Base-by-base conservation (phyloP, 345 rosid species). In the Pistacia atlantica region DNA sequence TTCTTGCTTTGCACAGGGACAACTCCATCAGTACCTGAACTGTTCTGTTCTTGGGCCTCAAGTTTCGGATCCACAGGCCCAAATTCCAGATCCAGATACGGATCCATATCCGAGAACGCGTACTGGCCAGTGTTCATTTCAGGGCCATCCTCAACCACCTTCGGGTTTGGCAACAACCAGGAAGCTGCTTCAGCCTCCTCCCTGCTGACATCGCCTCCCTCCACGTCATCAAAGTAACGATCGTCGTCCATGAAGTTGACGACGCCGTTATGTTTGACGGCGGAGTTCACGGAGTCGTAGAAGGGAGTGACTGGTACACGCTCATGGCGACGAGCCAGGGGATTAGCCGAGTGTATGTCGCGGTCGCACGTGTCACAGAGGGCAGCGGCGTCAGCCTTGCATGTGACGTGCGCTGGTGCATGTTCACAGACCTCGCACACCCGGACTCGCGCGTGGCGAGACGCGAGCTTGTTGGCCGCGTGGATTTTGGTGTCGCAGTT, bases 341-440 rank as follows among this genome's bases (percentile, higher is more conserved):
- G 98, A 75, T 97, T 97, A 5, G 97, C 99, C 0, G 98, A 91
- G 90, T 97, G 99, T 84, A 97, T 97, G 77, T 97, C 98, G 0
- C 89, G 93, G 91, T 97, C 99, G 75, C 99, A 97, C 71, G 94
- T 82, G 83, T 87, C 79, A 84, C 99, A 97, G 67, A 97, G 93
- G 16, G 99, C 91, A n/a, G 99, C 99, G 1, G 99, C 98, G 76
- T 97, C 99, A 1, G 98, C 99, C 80, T 91, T 91, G 88, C 99
- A 97, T 66, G 97, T 97, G 80, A 97, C 95, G 78, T 92, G 88
- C 3, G 99, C 98, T 0, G 99, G 99, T 0, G 97, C 97, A 76
- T 97, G 99, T 87, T 97, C 99, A 69, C 99, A 97, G n/a, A 96
- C 99, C 77, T 90, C 95, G 73, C 99, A 96, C 12, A 96, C 65